These are phyloP conservation scores for Hypoxylon sp. DNA, from an alignment of 2,329 filamentous ascomycete genomes.

Conservation along the genomic window DNA sequence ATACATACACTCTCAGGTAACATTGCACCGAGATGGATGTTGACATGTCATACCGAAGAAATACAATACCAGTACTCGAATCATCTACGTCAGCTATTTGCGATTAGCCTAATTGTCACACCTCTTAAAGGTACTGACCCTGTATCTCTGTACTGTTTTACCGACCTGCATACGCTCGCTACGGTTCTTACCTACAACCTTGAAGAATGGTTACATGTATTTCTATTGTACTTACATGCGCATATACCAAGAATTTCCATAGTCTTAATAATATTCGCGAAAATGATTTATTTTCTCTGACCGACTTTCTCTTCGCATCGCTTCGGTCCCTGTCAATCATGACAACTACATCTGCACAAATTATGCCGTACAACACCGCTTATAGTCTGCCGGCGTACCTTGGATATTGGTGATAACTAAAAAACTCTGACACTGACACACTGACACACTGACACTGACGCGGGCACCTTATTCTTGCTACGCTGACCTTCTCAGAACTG, in stretches of 20 bases:
- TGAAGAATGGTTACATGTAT: not conserved
- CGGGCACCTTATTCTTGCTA: not conserved
- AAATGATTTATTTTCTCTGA: conserved; percentile 21
- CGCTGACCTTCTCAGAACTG: not conserved
- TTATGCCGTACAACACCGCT: conserved; percentile 25
- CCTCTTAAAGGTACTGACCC: not conserved
- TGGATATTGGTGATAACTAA: not conserved
- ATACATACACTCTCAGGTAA: not conserved
- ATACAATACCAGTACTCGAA: conserved; percentile 12
- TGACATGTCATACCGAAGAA: not conserved
- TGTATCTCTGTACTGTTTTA: conserved; percentile 7
- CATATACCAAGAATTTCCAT: too few species aligned
- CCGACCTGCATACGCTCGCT: not conserved
- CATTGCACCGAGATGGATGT: too few species aligned
- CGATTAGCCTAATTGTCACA: not conserved
- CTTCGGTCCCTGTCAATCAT: conserved; percentile 36
- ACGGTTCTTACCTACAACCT: not conserved
- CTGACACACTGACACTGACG: not conserved
- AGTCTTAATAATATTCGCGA: not conserved
- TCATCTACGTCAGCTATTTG: not conserved
- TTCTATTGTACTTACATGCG: conserved; percentile 1
- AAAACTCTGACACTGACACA: conserved; percentile 2
- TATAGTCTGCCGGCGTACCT: conserved; percentile 16
- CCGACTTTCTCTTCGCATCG: conserved; percentile 33
- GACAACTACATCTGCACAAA: conserved; percentile 15